These are phyloP conservation scores for Metschnikowia anglica DNA, from an alignment of 805 yeast species.

Conservation along the genomic window DNA sequence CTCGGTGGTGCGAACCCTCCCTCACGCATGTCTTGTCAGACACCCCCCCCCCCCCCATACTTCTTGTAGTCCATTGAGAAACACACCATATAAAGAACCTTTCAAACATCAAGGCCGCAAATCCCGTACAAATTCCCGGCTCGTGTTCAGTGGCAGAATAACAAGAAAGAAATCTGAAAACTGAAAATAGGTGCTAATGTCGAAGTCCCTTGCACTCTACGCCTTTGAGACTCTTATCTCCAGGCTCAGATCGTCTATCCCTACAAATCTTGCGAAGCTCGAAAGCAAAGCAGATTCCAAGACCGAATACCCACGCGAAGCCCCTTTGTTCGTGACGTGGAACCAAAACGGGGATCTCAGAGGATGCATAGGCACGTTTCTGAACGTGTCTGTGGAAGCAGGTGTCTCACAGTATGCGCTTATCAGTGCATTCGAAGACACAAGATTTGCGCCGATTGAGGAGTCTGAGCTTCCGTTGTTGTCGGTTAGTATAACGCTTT, in stretches of 20 bases:
- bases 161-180: not conserved
- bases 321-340: constrained; percentile 90
- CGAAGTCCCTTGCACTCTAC: constrained; percentile 36
- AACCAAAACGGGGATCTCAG: constrained; percentile 55
- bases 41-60: too few relatives aligned
- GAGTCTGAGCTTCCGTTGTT: constrained; percentile 52
- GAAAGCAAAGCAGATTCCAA: constrained; percentile 6
- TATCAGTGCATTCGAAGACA: constrained; percentile 67
- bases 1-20: too few relatives aligned
- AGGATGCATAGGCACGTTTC: constrained; percentile 94
- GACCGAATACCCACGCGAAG: constrained; percentile 14
- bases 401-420: constrained; percentile 67
- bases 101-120: too few relatives aligned
- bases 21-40: too few relatives aligned
- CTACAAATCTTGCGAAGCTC: constrained; percentile 16
- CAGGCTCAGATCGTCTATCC: constrained; percentile 17
- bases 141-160: too few relatives aligned
- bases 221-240: constrained; percentile 37
- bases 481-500: constrained; percentile 62
- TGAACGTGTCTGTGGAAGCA: constrained; percentile 46
- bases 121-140: too few relatives aligned
- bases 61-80: too few relatives aligned
- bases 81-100: too few relatives aligned
- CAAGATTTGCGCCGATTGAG: constrained; percentile 68
- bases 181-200: constrained; percentile 22